Evolutionary conservation across 2,329 filamentous ascomycete genomes (phyloP).

Genomic region (Aspergillus ochraceus): DNA sequence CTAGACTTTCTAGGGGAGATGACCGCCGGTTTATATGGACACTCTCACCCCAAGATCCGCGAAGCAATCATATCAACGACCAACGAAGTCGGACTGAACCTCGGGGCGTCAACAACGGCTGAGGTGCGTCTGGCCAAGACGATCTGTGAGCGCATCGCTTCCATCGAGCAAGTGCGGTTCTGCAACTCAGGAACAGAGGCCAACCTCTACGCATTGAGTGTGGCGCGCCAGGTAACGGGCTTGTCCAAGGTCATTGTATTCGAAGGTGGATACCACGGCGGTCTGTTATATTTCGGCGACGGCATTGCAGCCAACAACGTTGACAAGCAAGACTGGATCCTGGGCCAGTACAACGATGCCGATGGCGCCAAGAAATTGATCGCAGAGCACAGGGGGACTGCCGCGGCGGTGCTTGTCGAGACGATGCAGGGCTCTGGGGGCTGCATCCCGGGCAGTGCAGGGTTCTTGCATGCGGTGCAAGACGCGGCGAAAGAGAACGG

Average conservation of each 20-base stretch:
- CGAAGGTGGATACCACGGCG: slow-evolving; percentile 55
- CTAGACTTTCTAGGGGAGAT: slow-evolving; percentile 62
- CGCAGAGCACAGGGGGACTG: slow-evolving; percentile 32
- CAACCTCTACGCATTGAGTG: slow-evolving; percentile 53
- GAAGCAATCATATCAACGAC: slow-evolving; percentile 47
- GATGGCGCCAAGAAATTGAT: slow-evolving; percentile 43
- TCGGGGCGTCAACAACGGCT: slow-evolving; percentile 55
- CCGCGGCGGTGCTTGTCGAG: slow-evolving; percentile 68
- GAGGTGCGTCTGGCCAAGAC: slow-evolving; percentile 54
- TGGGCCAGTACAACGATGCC: slow-evolving; percentile 64
- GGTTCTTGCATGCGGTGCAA: slow-evolving; percentile 58
- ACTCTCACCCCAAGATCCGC: slow-evolving; percentile 59
- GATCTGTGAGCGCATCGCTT: slow-evolving; percentile 55
- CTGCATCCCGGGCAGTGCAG: slow-evolving; percentile 50
- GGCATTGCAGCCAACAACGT: slow-evolving; percentile 30
- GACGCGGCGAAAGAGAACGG: slow-evolving; percentile 49
- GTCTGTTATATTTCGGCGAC: slow-evolving; percentile 50
- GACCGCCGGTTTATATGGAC: slow-evolving; percentile 66
- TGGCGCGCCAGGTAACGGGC: neutral
- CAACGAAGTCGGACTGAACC: slow-evolving; percentile 53
- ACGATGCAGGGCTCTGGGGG: slow-evolving; percentile 66
- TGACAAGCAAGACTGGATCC: slow-evolving; percentile 58
- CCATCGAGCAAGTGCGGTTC: slow-evolving; percentile 59
- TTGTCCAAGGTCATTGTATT: slow-evolving; percentile 49
- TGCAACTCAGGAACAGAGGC: slow-evolving; percentile 68